Evolutionary conservation across 768 basidiomycete species (phyloP), one percentile per base, ranked within the genome.

Genomic region (Termitomyces sp.): DNA sequence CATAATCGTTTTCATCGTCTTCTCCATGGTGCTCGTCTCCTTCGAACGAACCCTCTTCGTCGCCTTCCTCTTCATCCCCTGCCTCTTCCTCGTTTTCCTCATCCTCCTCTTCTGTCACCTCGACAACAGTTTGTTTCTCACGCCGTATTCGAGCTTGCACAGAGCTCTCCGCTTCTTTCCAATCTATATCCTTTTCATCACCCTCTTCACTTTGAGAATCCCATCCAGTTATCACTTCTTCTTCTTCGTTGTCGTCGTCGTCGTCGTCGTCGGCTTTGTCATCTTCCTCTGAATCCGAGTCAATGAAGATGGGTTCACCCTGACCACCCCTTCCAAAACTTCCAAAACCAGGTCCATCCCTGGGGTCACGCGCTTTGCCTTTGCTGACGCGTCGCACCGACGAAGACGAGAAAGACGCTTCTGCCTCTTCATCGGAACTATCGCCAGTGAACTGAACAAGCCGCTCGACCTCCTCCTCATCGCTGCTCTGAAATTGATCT

Each of bases 351-450:
- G 84, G 81, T 6, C 85, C 86, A 65, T 87, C 85, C 51, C 83
- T 74, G 9, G 83, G 82, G 67, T 86, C 86, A 54, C 86, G 80
- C 55, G 78, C 82, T 68, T 88, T 88, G 36, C 86, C 87, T 68
- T 83, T 84, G 25, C 71, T 73, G 37, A 66, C 71, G 52, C 81
- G 80, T 61, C 83, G 80, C 43, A 79, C 79, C 60, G 76, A 77
- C 50, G 82, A 69, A 51, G 82, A 81, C 11, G 81, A 82, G 72
- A 86, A 86, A 0, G 86, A 84, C 67, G 85, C 83, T 55, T 86
- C 81, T 9, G 75, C 73, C 49, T 71, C 73, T 31, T 66, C 71
- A 49, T 70, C 71, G 58, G 61, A 66, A 62, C 65, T 66, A 53
- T 68, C 67, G 12, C 60, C 60, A 42, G 61, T 45, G 43, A 59